Base-by-base conservation (phyloP, 495 filamentous ascomycete genomes). In the Aeminium ludgeri region DNA sequence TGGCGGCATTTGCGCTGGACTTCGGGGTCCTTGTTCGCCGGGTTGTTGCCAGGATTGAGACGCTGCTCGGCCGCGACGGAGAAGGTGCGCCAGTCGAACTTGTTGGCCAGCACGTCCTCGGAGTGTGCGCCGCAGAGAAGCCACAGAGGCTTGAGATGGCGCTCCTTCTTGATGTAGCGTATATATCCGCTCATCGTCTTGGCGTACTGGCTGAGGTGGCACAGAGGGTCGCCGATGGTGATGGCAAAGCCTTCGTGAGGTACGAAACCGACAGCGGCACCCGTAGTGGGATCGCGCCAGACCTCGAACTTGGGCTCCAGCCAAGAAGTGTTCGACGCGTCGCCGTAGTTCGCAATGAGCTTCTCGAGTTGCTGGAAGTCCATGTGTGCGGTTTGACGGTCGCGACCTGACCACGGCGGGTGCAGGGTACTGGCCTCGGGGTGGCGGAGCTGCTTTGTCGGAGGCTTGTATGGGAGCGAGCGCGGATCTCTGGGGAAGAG, bases 251-350 rank as follows among this genome's bases (percentile, higher is more conserved):
- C 74, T 57, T 73, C 70, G 50, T 76, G 72, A 17, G 76, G 71
- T 1, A 85, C 77, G 45, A 78, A 92, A 12, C 81, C 74, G 30
- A 86, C 67, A 0, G 83, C 83, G 5, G 83, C 83, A 33, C 83
- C 84, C 0, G 82, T 87, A 4, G 58, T 55, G 31, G 67, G 62
- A 49, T 89, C 78, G 4, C 83, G 78, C 79, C 79, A 92, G 46
- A 89, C 74, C 52, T 77, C 72, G 54, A 79, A 86, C 11, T 81
- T 73, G 5, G 81, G 76, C 55, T 92, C 84, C 15, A 81, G 70
- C 79, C 81, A 92, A 1, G 82, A 82, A 0, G 82, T 92, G 46
- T 86, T 84, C 11, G 82, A 80, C 12, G 83, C 81, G 55, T 89
- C 83, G 36, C 83, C 84, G 46, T 92, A 92, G 59, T 89, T 92